Evolutionary conservation across 345 rosid genomes (phyloP).

Genomic region (Syzygium grande): DNA sequence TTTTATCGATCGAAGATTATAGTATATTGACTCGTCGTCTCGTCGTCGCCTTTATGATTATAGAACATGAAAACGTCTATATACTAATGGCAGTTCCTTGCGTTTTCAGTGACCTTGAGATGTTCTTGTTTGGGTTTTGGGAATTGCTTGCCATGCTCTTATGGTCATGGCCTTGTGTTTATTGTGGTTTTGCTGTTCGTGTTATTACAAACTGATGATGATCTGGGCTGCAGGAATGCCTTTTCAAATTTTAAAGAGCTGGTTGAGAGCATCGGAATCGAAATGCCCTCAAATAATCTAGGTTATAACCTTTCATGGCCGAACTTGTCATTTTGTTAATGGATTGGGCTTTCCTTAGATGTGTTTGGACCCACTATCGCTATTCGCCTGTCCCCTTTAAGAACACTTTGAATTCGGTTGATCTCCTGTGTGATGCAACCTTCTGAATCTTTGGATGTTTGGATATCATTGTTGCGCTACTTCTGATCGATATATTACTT

Average conservation of each 20-base stretch:
- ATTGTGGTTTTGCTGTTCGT: conserved; percentile 4
- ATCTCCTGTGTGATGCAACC: not conserved
- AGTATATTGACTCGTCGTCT: not conserved
- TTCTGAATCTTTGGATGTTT: not conserved
- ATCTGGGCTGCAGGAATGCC: conserved; percentile 49
- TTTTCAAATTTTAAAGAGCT: conserved; percentile 43
- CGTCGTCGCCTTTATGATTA: not conserved
- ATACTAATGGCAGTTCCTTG: not conserved
- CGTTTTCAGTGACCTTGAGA: not conserved
- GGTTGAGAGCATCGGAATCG: conserved; percentile 40
- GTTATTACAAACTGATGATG: conserved; percentile 19
- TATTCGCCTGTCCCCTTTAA: not conserved
- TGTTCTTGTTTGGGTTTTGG: not conserved
- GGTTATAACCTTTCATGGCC: conserved; percentile 43
- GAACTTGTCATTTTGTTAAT: conserved; percentile 6
- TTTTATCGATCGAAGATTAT: not conserved
- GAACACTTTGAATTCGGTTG: not conserved
- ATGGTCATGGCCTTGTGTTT: not conserved
- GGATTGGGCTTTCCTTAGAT: not conserved
- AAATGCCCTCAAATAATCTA: conserved; percentile 39
- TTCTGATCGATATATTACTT: not conserved
- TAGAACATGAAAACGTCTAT: not conserved
- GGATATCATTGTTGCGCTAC: not conserved
- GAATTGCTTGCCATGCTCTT: not conserved
- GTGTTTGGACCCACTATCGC: not conserved